These are phyloP conservation scores for Eutypella sp. DNA, from an alignment of 2,329 filamentous ascomycete genomes.

Conservation along the genomic window DNA sequence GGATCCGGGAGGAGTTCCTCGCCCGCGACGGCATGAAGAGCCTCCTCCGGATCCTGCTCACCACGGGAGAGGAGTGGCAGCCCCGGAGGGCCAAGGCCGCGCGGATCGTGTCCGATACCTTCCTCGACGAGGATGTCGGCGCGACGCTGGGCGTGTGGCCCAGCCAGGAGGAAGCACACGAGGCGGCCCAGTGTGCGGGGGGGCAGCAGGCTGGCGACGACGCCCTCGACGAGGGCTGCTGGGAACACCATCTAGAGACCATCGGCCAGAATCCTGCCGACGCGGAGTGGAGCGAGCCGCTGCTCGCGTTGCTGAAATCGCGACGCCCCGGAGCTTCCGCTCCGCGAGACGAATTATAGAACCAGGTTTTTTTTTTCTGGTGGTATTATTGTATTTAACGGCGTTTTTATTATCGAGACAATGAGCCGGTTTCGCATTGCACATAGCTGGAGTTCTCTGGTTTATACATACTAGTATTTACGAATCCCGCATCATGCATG, in stretches of 20 bases:
- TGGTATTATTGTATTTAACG: no score
- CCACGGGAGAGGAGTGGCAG: conserved; percentile 40
- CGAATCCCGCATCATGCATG: no score
- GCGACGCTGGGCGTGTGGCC: conserved; percentile 55
- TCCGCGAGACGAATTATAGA: conserved; percentile 11
- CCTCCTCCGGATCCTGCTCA: conserved; percentile 34
- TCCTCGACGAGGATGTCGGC: conserved; percentile 62
- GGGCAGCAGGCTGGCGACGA: conserved; percentile 22
- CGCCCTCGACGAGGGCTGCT: conserved; percentile 47
- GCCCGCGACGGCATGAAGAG: conserved; percentile 47
- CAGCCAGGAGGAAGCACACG: conserved; percentile 24
- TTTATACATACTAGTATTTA: no score
- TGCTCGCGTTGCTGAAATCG: conserved; percentile 18
- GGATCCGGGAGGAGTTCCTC: conserved; percentile 53
- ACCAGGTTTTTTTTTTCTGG: no score
- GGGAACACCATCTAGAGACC: conserved; percentile 47
- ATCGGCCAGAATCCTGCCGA: conserved; percentile 7
- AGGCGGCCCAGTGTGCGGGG: conserved; percentile 32
- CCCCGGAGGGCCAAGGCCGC: conserved; percentile 49
- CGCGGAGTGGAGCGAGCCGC: conserved; percentile 39
- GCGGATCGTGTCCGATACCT: conserved; percentile 58
- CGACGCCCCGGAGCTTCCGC: conserved; percentile 5
- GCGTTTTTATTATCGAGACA: no score
- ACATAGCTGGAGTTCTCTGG: no score
- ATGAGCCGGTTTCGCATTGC: no score